Evolutionary conservation across 2,329 filamentous ascomycete genomes (phyloP).

Genomic region (Phialophora tarda): DNA sequence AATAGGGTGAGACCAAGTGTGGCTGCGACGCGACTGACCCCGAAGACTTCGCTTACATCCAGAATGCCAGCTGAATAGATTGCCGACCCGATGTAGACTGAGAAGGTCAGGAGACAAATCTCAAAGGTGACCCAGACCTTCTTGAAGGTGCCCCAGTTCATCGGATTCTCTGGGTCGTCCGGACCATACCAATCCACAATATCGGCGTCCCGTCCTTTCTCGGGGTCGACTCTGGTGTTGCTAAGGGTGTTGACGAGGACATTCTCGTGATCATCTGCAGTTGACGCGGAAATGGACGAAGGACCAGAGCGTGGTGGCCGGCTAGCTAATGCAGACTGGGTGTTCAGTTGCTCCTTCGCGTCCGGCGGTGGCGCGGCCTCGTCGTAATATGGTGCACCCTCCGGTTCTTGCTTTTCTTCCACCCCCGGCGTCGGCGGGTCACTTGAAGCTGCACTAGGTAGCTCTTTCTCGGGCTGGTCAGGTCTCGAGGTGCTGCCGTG

Average conservation of each 20-base stretch:
- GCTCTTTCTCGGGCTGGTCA: conserved; percentile 1
- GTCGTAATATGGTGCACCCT: conserved; percentile 2
- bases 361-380: not conserved
- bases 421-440: conserved; percentile 1
- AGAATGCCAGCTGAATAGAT: conserved; percentile 57
- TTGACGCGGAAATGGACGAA: conserved; percentile 12
- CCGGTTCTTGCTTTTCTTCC: conserved; percentile 1
- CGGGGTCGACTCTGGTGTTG: conserved; percentile 37
- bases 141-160: conserved; percentile 54
- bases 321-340: not conserved
- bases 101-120: conserved; percentile 57
- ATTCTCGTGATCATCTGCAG: conserved; percentile 23
- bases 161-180: conserved; percentile 49
- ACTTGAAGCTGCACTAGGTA: conserved; percentile 7
- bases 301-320: not conserved
- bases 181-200: conserved; percentile 57
- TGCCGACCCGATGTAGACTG: conserved; percentile 59
- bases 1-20: conserved; percentile 58
- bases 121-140: conserved; percentile 55
- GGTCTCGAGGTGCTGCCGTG: conserved; percentile 47
- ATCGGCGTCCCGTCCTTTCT: conserved; percentile 58
- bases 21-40: conserved; percentile 53
- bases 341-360: conserved; percentile 9
- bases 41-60: conserved; percentile 52
- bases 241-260: conserved; percentile 21